Conservation (phyloP, 139 green algal species). For the Chlorokybus atmophyticus region DNA sequence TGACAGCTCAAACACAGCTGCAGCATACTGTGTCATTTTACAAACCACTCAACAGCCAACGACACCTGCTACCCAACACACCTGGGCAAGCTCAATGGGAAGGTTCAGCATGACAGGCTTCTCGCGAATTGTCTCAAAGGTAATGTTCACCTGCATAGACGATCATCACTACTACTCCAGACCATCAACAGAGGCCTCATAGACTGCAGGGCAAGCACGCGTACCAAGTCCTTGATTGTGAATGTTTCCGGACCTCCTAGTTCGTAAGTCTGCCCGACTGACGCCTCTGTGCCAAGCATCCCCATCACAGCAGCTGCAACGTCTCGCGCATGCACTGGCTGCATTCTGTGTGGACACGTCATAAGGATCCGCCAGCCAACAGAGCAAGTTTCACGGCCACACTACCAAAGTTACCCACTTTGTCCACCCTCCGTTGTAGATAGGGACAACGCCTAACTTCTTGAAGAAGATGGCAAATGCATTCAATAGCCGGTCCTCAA, state of each 20-base stretch:
- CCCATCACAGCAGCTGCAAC: constrained; percentile 46
- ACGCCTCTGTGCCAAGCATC: constrained; percentile 19
- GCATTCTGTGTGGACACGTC: constrained; percentile 14
- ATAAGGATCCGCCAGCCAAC: too few relatives aligned
- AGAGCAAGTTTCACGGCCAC: too few relatives aligned
- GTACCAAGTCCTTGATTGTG: constrained; percentile 28
- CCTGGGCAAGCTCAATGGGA: constrained; percentile 21
- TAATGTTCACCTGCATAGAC: constrained; percentile 15
- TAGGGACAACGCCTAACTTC: constrained; percentile 44
- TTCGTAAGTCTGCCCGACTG: constrained; percentile 64
- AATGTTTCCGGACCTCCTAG: constrained; percentile 72
- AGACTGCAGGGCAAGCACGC: too few relatives aligned
- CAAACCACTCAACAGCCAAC: too few relatives aligned
- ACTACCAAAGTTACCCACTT: constrained; percentile 14
- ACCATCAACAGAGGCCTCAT: too few relatives aligned
- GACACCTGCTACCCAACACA: too few relatives aligned
- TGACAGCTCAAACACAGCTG: constrained; percentile 12
- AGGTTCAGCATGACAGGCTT: constrained; percentile 10
- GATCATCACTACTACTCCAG: background rate
- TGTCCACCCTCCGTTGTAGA: constrained; percentile 55
- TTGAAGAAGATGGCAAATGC: constrained; percentile 48
- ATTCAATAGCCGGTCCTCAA: constrained; percentile 87
- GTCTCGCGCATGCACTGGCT: constrained; percentile 57
- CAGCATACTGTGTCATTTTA: too few relatives aligned
- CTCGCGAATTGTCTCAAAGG: constrained; percentile 28